A percentile compares a stretch with the other conserved stretches of the same genome.
These are phyloP conservation scores for Thalassiosira ordinaria DNA, from an alignment of 352 stramenopile species.

Conservation along the genomic window DNA sequence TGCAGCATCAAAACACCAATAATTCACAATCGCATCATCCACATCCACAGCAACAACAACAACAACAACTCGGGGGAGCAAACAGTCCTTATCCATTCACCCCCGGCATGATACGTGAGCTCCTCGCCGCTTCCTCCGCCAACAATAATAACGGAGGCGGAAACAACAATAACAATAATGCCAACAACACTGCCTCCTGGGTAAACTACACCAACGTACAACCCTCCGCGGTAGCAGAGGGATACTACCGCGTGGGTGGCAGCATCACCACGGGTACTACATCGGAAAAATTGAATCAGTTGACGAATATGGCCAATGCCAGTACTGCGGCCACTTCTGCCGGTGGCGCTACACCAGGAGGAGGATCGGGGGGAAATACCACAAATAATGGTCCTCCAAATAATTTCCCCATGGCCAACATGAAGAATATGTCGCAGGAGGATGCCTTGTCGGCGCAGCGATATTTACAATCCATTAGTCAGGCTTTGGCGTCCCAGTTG, in stretches of 20 bases:
- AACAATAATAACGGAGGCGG: not conserved
- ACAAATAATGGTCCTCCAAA: not conserved
- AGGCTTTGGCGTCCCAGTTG: constrained; percentile 11
- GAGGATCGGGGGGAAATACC: not conserved
- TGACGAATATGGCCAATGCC: constrained; percentile 14
- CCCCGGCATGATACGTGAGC: not conserved
- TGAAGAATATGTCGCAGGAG: not conserved
- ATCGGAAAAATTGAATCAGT: not conserved
- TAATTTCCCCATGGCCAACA: not conserved
- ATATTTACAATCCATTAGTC: constrained; percentile 23
- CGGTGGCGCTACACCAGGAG: not conserved
- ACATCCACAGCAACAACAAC: not conserved
- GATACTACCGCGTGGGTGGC: not conserved
- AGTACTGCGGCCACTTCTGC: not conserved
- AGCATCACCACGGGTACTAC: constrained; percentile 12
- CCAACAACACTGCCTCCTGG: not conserved
- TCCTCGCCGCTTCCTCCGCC: not conserved
- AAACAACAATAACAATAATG: not conserved
- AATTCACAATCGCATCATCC: not conserved
- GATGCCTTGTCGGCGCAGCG: constrained; percentile 10
- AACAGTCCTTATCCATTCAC: not conserved
- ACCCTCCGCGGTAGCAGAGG: no score
- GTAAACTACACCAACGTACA: not conserved
- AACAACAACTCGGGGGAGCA: not conserved
- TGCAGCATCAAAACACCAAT: no score